phyloP scores from a whole-genome alignment of 768 basidiomycete species.

The Lactarius trivialis region DNA sequence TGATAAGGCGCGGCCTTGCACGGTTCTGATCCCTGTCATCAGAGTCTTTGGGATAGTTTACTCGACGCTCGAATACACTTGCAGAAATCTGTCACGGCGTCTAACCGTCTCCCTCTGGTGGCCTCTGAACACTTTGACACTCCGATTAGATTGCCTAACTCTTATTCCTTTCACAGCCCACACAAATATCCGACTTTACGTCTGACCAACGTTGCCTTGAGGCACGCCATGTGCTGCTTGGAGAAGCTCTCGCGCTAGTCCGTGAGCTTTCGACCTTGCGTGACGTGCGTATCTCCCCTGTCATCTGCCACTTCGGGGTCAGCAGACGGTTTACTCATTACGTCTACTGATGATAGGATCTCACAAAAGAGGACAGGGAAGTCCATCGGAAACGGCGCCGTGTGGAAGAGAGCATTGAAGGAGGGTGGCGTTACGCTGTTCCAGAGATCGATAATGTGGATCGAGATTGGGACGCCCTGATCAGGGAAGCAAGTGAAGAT shows the following conservation, averaged over 20 bases:
- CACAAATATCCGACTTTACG: slow-evolving; percentile 29
- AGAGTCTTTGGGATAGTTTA: slow-evolving; percentile 83
- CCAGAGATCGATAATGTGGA: slow-evolving; percentile 21
- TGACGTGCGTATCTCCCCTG: slow-evolving; percentile 40
- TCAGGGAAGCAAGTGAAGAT: slow-evolving; percentile 20
- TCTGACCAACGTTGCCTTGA: slow-evolving; percentile 36
- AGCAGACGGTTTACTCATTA: slow-evolving; percentile 9
- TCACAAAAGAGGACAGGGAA: slow-evolving; percentile 10
- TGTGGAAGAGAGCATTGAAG: slow-evolving; percentile 11
- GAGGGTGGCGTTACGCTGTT: slow-evolving; percentile 10
- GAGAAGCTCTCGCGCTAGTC: slow-evolving; percentile 53
- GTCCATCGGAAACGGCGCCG: slow-evolving; percentile 20
- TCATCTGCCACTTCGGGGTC: slow-evolving; percentile 5
- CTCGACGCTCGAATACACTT: slow-evolving; percentile 88
- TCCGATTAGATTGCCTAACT: slow-evolving; percentile 25
- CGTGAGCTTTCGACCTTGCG: slow-evolving; percentile 65
- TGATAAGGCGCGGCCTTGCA: neutral
- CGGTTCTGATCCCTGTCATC: neutral
- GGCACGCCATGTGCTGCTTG: slow-evolving; percentile 47
- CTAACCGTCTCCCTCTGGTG: slow-evolving; percentile 62
- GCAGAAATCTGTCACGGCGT: slow-evolving; percentile 67
- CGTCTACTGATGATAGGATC: slow-evolving; percentile 15
- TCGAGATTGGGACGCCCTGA: slow-evolving; percentile 18
- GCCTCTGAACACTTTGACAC: slow-evolving; percentile 15
- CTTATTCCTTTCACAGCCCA: slow-evolving; percentile 30